These are phyloP conservation scores for Stachybotrys echinatus DNA, from an alignment of 2,329 filamentous ascomycete species.

Conservation along the genomic window DNA sequence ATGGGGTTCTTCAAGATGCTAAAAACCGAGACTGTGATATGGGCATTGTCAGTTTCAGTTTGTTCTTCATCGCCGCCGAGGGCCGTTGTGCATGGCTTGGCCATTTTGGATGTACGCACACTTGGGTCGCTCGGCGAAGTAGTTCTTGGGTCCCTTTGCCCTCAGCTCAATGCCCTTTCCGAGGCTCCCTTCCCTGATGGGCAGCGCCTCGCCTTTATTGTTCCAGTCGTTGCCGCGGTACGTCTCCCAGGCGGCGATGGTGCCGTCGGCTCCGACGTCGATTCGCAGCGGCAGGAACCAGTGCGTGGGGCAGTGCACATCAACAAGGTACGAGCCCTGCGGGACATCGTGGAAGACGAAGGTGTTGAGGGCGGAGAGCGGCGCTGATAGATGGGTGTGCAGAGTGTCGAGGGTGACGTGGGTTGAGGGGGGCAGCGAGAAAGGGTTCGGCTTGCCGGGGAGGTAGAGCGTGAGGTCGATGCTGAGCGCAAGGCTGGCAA, in stretches of 20 bases:
- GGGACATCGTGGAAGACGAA: slow-evolving; percentile 73
- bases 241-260: slow-evolving; percentile 71
- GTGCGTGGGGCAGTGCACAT: slow-evolving; percentile 70
- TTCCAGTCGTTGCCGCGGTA: slow-evolving; percentile 86
- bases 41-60: neutral
- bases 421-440: slow-evolving; percentile 57
- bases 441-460: slow-evolving; percentile 42
- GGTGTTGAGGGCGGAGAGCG: slow-evolving; percentile 61
- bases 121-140: slow-evolving; percentile 68
- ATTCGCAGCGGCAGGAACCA: slow-evolving; percentile 76
- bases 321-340: slow-evolving; percentile 72
- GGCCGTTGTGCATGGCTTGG: neutral
- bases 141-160: slow-evolving; percentile 61
- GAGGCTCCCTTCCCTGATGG: slow-evolving; percentile 30
- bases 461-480: slow-evolving; percentile 39
- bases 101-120: slow-evolving; percentile 51
- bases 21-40: slow-evolving; percentile 64
- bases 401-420: slow-evolving; percentile 54
- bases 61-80: neutral
- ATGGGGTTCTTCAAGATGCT: slow-evolving; percentile 89
- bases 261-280: slow-evolving; percentile 52
- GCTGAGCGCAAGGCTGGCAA: slow-evolving; percentile 24
- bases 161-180: slow-evolving; percentile 54
- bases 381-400: slow-evolving; percentile 41
- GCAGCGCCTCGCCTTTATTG: slow-evolving; percentile 67